These are phyloP conservation scores for Hyphodiscus hymeniophilus DNA, from an alignment of 495 filamentous ascomycete species.

Conservation along the genomic window DNA sequence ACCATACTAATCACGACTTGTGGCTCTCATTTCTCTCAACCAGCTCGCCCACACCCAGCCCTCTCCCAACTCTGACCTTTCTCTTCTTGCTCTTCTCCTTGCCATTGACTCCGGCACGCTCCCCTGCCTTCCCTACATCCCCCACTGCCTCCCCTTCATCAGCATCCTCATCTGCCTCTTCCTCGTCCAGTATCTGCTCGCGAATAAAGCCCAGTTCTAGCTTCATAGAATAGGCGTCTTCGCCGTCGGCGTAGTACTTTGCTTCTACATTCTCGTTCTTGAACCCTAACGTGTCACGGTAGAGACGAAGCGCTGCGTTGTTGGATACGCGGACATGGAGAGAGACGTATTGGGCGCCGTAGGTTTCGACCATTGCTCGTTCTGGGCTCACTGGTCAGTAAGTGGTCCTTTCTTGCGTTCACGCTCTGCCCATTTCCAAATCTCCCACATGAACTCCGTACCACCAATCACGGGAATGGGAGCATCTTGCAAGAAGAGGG, in stretches of 20 bases:
- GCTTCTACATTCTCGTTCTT: constrained; percentile 79
- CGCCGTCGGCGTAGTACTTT: constrained; percentile 97
- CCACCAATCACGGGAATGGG: background rate
- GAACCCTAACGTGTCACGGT: constrained; percentile 90
- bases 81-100: constrained; percentile 24
- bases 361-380: constrained; percentile 92
- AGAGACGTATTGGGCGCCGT: constrained; percentile 83
- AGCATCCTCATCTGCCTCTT: constrained; percentile 26
- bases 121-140: constrained; percentile 24
- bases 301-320: constrained; percentile 79
- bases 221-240: constrained; percentile 92
- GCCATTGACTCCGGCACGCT: background rate
- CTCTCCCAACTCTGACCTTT: constrained; percentile 27
- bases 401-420: background rate
- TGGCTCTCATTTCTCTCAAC: constrained; percentile 27
- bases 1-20: too few species aligned
- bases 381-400: constrained; percentile 39
- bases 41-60: constrained; percentile 22
- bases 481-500: constrained; percentile 1
- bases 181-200: constrained; percentile 37
- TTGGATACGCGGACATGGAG: constrained; percentile 94
- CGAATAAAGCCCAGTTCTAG: constrained; percentile 65
- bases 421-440: background rate
- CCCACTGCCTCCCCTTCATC: constrained; percentile 30
- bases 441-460: background rate